phyloP scores from a whole-genome alignment of 2,329 filamentous ascomycete genomes.

The Pseudocercospora eumusae region DNA sequence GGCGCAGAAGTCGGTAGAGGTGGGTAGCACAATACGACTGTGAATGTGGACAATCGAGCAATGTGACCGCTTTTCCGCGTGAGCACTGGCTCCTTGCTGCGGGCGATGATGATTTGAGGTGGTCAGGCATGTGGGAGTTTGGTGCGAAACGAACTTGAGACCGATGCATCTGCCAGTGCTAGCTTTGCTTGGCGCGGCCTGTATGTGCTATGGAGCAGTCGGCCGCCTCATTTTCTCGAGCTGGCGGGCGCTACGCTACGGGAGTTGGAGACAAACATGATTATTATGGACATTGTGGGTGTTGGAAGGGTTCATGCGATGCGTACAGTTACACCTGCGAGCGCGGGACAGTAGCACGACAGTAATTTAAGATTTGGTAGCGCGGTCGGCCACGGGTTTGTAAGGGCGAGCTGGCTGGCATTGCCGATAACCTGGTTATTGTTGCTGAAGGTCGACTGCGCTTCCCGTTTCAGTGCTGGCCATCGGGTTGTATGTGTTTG shows the following conservation, averaged over 20 bases:
- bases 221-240: conserved; percentile 13
- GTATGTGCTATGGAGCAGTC: conserved; percentile 1
- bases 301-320: conserved; percentile 23
- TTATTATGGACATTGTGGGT: conserved; percentile 13
- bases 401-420: conserved; percentile 22
- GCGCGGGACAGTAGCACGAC: conserved; percentile 18
- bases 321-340: conserved; percentile 13
- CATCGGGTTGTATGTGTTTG: conserved; percentile 21
- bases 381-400: conserved; percentile 20
- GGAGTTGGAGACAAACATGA: conserved; percentile 11
- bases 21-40: conserved; percentile 10
- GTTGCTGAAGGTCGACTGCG: too few species aligned
- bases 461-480: conserved; percentile 18
- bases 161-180: conserved; percentile 17
- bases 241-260: not conserved
- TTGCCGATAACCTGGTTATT: conserved; percentile 28
- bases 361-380: conserved; percentile 25
- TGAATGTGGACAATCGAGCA: conserved; percentile 8
- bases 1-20: conserved; percentile 11
- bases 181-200: conserved; percentile 11
- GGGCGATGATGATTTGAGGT: conserved; percentile 9
- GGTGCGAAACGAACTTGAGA: conserved; percentile 24
- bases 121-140: conserved; percentile 12
- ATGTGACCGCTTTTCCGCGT: conserved; percentile 9
- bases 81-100: conserved; percentile 21